A percentile compares a stretch with the other conserved stretches of the same genome.
Conservation (phyloP, 768 basidiomycete genomes). For the Podaxis pistillaris region DNA sequence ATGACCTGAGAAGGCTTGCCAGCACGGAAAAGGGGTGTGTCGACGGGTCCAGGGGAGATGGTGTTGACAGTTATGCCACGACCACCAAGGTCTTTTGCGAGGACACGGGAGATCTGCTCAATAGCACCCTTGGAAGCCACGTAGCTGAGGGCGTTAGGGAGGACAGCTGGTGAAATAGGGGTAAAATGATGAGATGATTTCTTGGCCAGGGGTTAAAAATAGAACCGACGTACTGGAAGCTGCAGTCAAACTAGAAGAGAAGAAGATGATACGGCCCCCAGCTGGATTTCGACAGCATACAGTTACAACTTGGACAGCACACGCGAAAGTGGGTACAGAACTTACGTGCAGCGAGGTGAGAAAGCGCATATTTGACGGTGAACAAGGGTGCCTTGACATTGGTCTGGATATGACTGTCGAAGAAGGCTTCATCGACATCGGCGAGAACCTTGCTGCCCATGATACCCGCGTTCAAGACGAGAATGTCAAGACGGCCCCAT, state of each 20-base stretch:
- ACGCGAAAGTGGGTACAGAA: background rate
- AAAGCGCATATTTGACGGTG: slow-evolving; percentile 45
- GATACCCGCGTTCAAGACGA: slow-evolving; percentile 57
- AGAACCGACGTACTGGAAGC: slow-evolving; percentile 31
- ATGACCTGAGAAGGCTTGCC: slow-evolving; percentile 50
- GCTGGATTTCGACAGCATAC: slow-evolving; percentile 24
- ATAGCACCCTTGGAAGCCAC: slow-evolving; percentile 58
- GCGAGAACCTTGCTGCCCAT: slow-evolving; percentile 51
- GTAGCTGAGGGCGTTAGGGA: slow-evolving; percentile 49
- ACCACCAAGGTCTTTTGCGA: slow-evolving; percentile 57
- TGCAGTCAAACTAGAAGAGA: slow-evolving; percentile 49
- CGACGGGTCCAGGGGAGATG: slow-evolving; percentile 53
- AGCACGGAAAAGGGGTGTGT: slow-evolving; percentile 54
- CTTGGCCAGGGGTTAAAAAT: slow-evolving; percentile 1
- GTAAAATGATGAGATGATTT: background rate
- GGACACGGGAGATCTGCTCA: slow-evolving; percentile 55
- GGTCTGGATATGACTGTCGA: slow-evolving; percentile 47
- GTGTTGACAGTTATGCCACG: slow-evolving; percentile 57
- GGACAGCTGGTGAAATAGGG: slow-evolving; percentile 28
- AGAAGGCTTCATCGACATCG: slow-evolving; percentile 52
- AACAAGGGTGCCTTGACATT: slow-evolving; percentile 64
- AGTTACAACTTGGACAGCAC: background rate
- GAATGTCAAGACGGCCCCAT: slow-evolving; percentile 54
- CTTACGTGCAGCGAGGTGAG: slow-evolving; percentile 43
- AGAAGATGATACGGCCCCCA: slow-evolving; percentile 57